Evolutionary conservation across 1,284 basidiomycete species (phyloP), one percentile per base, ranked within the genome.

Genomic region (Kwoniella shivajii): DNA sequence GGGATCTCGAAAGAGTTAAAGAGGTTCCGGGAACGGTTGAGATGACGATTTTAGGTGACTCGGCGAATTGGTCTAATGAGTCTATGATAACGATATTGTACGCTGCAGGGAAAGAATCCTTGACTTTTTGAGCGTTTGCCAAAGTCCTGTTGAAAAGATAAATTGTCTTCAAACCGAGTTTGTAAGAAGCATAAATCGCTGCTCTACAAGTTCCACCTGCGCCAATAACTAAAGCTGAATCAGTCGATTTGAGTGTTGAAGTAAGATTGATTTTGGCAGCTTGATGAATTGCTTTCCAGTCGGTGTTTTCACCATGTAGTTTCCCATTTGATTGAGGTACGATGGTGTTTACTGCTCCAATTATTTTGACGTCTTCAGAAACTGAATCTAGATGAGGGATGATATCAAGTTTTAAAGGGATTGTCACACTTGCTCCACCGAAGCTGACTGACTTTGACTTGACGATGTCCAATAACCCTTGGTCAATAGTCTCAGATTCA

Each of bases 381-480:
- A 96, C 79, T 41, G 80, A 78, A 65, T 92, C 86, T 34, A 97
- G 83, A 13, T 89, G 80, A 1, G 87, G 84, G 47, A 96, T 90
- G 63, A 96, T 83, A 57, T 91, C 88, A 39, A 94, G 80, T 78
- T 97, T 97, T 81, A 88, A 87, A 2, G 93, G 93, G 61, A 96
- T 95, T 4, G 96, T 99, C 24, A 98, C 92, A 6, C 90, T 92
- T 6, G 94, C 94, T 3, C 95, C 95, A 16, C 95, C 95, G 77
- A 98, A 99, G 52, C 87, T 84, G 0, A 85, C 81, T n/a, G n/a
- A 26, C 7, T 13, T 13, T 7, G 84, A 80, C 0, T 81, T 76
- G 14, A 98, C 80, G 1, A 86, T 81, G 0, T 82, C 78, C 65
- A 84, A 83, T 61, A 96, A 82, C 48, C 84, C 81, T 7, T 86